Conservation (phyloP, 2,329 filamentous ascomycete genomes). For the Calonectria naviculata region DNA sequence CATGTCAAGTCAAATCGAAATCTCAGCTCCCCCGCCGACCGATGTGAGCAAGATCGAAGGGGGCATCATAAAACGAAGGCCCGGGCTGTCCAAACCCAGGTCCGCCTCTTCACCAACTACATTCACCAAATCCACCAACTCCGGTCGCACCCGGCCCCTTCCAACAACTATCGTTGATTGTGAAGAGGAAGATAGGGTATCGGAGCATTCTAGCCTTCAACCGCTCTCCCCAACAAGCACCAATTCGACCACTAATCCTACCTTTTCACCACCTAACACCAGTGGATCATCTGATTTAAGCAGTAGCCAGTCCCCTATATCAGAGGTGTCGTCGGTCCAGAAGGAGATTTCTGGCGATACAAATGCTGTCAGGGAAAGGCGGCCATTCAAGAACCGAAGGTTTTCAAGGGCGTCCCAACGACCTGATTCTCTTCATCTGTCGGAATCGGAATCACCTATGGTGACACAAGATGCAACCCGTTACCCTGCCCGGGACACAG, state of each 20-base stretch:
- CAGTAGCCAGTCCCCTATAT: not conserved
- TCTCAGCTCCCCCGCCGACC: not conserved
- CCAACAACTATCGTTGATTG: not conserved
- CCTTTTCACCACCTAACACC: not conserved
- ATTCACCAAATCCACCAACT: not conserved
- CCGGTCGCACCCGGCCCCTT: not conserved
- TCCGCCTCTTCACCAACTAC: slow-evolving; percentile 7
- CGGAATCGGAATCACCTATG: slow-evolving; percentile 61
- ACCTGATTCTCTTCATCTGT: slow-evolving; percentile 12
- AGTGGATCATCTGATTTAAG: not conserved
- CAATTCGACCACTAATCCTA: not conserved
- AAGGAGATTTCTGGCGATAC: not conserved
- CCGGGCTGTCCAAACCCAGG: not conserved
- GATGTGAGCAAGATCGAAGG: not conserved
- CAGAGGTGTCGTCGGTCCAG: not conserved
- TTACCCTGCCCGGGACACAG: slow-evolving; percentile 36
- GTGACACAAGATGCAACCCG: slow-evolving; percentile 47
- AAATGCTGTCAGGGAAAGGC: slow-evolving; percentile 1
- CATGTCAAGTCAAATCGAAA: slow-evolving; percentile 6
- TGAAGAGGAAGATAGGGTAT: not conserved
- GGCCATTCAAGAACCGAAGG: not conserved
- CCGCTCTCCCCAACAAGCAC: not conserved
- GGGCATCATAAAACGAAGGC: not conserved
- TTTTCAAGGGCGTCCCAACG: slow-evolving; percentile 3
- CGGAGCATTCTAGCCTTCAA: not conserved